Evolutionary conservation across 2,329 filamentous ascomycete species (phyloP).

Genomic region (Xylariaceae sp.): DNA sequence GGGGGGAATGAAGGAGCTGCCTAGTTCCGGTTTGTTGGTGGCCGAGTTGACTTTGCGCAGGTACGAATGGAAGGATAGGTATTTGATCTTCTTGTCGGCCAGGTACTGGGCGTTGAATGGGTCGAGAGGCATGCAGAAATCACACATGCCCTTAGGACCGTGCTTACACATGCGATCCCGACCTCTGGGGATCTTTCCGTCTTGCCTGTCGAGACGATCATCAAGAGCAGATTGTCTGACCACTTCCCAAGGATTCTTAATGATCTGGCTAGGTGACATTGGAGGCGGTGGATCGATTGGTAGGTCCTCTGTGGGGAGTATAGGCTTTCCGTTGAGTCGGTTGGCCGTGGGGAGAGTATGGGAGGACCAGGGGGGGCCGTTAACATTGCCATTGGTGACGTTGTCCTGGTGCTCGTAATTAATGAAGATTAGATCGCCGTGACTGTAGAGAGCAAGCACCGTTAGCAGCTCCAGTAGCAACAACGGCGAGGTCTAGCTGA

Average conservation of each 20-base stretch:
- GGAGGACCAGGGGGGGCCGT: conserved; percentile 45
- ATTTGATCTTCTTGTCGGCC: conserved; percentile 97
- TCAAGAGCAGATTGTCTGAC: conserved; percentile 89
- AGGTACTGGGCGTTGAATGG: conserved; percentile 91
- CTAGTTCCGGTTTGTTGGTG: conserved; percentile 94
- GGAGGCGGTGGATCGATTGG: conserved; percentile 66
- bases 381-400: conserved; percentile 47
- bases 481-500: background rate
- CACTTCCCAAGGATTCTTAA: conserved; percentile 92
- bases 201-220: conserved; percentile 81
- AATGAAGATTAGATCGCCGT: conserved; percentile 91
- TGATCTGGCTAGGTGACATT: conserved; percentile 63
- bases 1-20: conserved; percentile 94
- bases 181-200: conserved; percentile 66
- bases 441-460: conserved; percentile 55
- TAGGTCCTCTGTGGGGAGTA: conserved; percentile 71
- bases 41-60: conserved; percentile 93
- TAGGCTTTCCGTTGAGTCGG: conserved; percentile 78
- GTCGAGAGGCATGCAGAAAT: conserved; percentile 97
- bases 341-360: conserved; percentile 55
- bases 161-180: conserved; percentile 78
- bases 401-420: conserved; percentile 70
- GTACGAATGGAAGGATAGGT: conserved; percentile 94
- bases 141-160: conserved; percentile 97
- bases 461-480: background rate